These are phyloP conservation scores for Starmerella floris DNA, from an alignment of 805 yeast genomes.

Conservation along the genomic window DNA sequence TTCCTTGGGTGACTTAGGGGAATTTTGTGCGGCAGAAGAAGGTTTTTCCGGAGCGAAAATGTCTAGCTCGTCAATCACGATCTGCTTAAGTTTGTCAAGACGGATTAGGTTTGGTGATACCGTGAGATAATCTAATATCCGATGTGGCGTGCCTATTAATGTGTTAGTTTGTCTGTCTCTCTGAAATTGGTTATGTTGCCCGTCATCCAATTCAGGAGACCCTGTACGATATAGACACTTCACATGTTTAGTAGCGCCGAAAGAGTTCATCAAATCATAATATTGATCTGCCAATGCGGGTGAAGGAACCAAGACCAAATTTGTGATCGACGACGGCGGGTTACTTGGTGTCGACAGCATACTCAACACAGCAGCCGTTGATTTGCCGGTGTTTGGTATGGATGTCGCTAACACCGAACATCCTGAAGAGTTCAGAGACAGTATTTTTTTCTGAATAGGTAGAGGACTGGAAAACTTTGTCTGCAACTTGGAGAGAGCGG, in stretches of 20 bases:
- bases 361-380: conserved; percentile 25
- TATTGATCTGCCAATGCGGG: conserved; percentile 28
- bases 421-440: conserved; percentile 23
- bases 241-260: not conserved
- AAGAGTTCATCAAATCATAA: conserved; percentile 4
- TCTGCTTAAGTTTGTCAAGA: conserved; percentile 15
- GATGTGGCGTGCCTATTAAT: conserved; percentile 43
- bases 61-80: conserved; percentile 25
- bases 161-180: conserved; percentile 25
- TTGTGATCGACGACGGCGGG: conserved; percentile 12
- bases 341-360: conserved; percentile 14
- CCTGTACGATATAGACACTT: conserved; percentile 22
- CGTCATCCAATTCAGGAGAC: conserved; percentile 13
- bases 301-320: conserved; percentile 28
- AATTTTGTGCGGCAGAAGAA: not conserved
- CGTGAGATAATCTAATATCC: conserved; percentile 36
- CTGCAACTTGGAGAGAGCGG: conserved; percentile 10
- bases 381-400: conserved; percentile 28
- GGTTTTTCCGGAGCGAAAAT: conserved; percentile 10
- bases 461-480: conserved; percentile 16
- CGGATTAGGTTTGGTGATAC: conserved; percentile 22
- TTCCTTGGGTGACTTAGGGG: conserved; percentile 5
- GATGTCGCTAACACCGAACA: conserved; percentile 24
- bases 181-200: conserved; percentile 20
- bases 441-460: conserved; percentile 23